phyloP scores from a whole-genome alignment of 495 filamentous ascomycete genomes.

The Daldinia bambusicola region DNA sequence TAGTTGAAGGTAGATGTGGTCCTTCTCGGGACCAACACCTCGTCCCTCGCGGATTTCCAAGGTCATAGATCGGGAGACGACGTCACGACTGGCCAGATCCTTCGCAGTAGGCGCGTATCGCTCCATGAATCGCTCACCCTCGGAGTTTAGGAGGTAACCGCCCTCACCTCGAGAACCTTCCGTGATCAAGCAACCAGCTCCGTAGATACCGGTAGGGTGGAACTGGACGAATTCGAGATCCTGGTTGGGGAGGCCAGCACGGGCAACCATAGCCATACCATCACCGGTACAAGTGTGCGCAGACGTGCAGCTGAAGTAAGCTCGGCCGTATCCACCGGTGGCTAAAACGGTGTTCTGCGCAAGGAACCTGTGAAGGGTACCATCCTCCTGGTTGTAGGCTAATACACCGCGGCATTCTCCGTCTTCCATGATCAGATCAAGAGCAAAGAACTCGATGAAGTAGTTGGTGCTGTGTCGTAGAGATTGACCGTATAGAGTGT shows the following conservation, averaged over 20 bases:
- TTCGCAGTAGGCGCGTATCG: constrained; percentile 97
- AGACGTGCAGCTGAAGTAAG: constrained; percentile 97
- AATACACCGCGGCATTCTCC: constrained; percentile 95
- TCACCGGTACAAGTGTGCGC: constrained; percentile 98
- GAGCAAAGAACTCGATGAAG: constrained; percentile 98
- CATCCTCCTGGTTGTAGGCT: constrained; percentile 98
- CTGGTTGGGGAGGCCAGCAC: constrained; percentile 97
- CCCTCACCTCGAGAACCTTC: constrained; percentile 98
- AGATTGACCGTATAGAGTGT: constrained; percentile 98
- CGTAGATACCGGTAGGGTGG: constrained; percentile 99
- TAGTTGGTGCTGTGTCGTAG: constrained; percentile 97
- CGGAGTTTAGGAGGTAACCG: constrained; percentile 93
- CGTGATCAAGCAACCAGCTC: constrained; percentile 97
- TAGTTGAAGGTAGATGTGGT: constrained; percentile 96
- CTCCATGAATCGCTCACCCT: constrained; percentile 99
- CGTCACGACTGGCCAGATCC: constrained; percentile 92
- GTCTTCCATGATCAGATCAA: constrained; percentile 96
- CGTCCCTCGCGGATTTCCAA: constrained; percentile 96
- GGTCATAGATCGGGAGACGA: constrained; percentile 96
- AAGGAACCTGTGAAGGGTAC: constrained; percentile 94
- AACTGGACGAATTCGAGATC: constrained; percentile 99
- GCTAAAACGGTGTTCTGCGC: constrained; percentile 95
- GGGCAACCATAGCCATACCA: constrained; percentile 98
- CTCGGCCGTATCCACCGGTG: constrained; percentile 94
- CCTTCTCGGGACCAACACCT: constrained; percentile 94